Conservation (phyloP, 495 filamentous ascomycete genomes). For the Chaetomium cochliodes region DNA sequence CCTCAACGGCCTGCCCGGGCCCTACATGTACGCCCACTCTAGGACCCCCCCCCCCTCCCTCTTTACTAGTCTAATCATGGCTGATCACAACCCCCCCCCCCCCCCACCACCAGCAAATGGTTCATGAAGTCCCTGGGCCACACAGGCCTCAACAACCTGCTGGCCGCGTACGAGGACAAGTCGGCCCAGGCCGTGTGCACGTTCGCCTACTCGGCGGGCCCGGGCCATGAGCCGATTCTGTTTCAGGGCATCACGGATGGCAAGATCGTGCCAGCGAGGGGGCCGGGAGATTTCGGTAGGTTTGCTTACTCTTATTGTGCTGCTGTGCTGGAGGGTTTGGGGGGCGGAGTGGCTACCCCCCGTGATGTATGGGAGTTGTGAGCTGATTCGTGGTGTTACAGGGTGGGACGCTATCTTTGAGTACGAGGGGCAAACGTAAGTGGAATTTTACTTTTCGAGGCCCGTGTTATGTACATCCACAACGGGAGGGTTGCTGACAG, state of each 20-base stretch:
- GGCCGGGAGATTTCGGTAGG: conserved; percentile 79
- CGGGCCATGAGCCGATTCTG: conserved; percentile 77
- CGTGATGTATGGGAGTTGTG: too few relatives aligned
- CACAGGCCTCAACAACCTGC: conserved; percentile 83
- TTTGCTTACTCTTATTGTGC: conserved; percentile 13
- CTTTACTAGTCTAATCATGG: not conserved
- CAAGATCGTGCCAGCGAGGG: conserved; percentile 73
- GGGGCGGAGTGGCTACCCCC: too few relatives aligned
- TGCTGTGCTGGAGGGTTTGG: too few relatives aligned
- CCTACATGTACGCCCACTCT: conserved; percentile 94
- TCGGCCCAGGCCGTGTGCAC: conserved; percentile 91
- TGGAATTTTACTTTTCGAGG: conserved; percentile 12
- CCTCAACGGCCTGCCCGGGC: conserved; percentile 84
- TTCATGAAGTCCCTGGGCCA: conserved; percentile 83
- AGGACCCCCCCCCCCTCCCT: not conserved
- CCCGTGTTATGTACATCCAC: not conserved
- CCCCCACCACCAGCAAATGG: conserved; percentile 66
- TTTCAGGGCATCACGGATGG: conserved; percentile 84
- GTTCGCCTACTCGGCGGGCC: conserved; percentile 86
- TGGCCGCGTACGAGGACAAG: conserved; percentile 86
- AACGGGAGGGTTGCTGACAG: conserved; percentile 9
- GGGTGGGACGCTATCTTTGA: conserved; percentile 98
- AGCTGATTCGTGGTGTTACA: conserved; percentile 29
- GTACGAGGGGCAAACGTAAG: conserved; percentile 84
- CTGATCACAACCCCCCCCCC: conserved; percentile 14